Conservation (phyloP, 2,329 filamentous ascomycete species). For the Tricladium varicosporioides region DNA sequence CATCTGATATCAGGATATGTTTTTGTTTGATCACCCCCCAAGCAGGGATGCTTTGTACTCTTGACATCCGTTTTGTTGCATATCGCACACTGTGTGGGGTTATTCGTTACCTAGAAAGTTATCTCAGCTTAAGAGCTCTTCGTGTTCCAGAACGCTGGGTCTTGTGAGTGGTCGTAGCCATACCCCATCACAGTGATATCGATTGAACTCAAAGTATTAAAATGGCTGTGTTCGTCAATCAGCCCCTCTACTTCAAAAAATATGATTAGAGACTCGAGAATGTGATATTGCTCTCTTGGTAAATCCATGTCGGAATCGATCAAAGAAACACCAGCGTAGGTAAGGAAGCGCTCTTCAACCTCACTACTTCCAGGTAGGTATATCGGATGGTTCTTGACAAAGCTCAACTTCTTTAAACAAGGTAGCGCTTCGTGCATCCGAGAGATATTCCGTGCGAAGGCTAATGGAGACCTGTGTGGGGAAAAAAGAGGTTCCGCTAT, state of each 20-base stretch:
- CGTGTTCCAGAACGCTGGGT: too few relatives aligned
- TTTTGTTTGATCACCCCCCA: too few relatives aligned
- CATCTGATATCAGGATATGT: too few relatives aligned
- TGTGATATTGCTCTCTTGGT: not conserved
- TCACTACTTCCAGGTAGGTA: not conserved
- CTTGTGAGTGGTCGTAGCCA: too few relatives aligned
- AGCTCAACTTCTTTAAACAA: not conserved
- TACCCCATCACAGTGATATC: too few relatives aligned
- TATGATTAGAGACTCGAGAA: not conserved
- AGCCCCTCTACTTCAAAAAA: not conserved
- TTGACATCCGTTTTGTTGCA: too few relatives aligned
- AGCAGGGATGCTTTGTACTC: too few relatives aligned
- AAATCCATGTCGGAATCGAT: not conserved
- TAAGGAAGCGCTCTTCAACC: not conserved
- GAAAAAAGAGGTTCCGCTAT: conserved; percentile 6
- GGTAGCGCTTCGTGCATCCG: not conserved
- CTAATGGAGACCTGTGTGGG: not conserved
- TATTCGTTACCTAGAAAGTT: too few relatives aligned
- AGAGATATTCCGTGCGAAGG: not conserved
- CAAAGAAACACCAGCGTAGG: not conserved
- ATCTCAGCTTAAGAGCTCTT: too few relatives aligned
- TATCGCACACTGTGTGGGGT: too few relatives aligned
- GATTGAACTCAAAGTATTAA: too few relatives aligned
- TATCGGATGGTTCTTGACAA: not conserved
- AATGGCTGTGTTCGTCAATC: too few relatives aligned